Evolutionary conservation across 495 filamentous ascomycete species (phyloP).

Genomic region (Daldinia bambusicola): DNA sequence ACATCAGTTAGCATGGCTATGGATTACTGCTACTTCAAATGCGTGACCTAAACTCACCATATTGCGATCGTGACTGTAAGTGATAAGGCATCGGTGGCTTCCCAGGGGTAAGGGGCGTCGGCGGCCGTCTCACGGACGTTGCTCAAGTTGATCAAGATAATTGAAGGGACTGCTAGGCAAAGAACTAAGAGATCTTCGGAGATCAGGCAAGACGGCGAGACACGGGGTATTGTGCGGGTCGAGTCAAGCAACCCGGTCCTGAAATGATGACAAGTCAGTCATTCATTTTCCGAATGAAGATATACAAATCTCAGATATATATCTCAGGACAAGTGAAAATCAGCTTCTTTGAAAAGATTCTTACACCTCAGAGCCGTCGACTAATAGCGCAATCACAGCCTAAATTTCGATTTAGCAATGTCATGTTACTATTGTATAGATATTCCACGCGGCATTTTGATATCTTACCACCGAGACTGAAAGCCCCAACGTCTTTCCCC

Average conservation of each 20-base stretch:
- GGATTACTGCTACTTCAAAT: neutral
- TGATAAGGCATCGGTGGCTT: slow-evolving; percentile 27
- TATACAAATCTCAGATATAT: neutral
- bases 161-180: slow-evolving; percentile 36
- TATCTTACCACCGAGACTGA: slow-evolving; percentile 37
- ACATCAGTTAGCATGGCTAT: slow-evolving; percentile 7
- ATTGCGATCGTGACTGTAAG: slow-evolving; percentile 30
- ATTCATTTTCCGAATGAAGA: neutral
- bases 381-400: slow-evolving; percentile 37
- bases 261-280: neutral
- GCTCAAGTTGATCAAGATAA: slow-evolving; percentile 27
- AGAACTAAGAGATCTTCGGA: slow-evolving; percentile 36
- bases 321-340: neutral
- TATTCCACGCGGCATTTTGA: neutral
- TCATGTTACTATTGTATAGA: neutral
- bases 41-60: slow-evolving; percentile 30
- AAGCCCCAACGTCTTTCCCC: slow-evolving; percentile 40
- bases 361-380: slow-evolving; percentile 41
- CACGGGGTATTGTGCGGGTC: slow-evolving; percentile 40
- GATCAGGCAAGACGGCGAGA: slow-evolving; percentile 23
- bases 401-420: slow-evolving; percentile 19
- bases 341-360: neutral
- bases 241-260: slow-evolving; percentile 39
- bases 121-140: neutral
- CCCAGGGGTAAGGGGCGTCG: slow-evolving; percentile 35